A percentile compares a stretch with the other conserved stretches of the same genome.
Conservation (phyloP, 192 early-diverging fungal genomes). For the Backusella mclennaniae region DNA sequence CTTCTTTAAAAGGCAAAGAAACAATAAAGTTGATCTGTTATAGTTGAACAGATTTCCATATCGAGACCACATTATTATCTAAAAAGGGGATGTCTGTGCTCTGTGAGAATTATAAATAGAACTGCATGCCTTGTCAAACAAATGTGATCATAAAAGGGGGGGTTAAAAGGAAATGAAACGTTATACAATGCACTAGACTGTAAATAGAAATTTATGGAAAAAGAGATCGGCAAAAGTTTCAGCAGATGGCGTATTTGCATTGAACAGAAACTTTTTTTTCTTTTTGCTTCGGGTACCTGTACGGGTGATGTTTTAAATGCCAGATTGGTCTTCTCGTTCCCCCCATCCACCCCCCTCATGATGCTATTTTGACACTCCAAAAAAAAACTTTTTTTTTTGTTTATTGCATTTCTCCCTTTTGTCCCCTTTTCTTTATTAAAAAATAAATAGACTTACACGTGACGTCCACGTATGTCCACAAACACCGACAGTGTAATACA, state of each 20-base stretch:
- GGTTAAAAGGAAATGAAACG: constrained; percentile 8
- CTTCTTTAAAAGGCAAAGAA: not conserved
- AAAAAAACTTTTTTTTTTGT: constrained; percentile 10
- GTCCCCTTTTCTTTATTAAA: not conserved
- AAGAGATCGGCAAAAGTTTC: constrained; percentile 10
- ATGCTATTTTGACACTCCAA: constrained; percentile 39
- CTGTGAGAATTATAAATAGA: constrained; percentile 8
- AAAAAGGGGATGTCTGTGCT: constrained; percentile 3
- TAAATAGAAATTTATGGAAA: constrained; percentile 1
- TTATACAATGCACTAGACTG: not conserved
- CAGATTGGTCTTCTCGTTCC: constrained; percentile 14
- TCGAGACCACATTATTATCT: not conserved
- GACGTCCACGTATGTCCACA: not conserved
- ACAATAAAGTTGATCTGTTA: constrained; percentile 2
- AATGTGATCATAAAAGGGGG: constrained; percentile 6
- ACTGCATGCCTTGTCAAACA: constrained; percentile 8
- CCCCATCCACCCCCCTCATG: not conserved
- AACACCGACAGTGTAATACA: constrained; percentile 6
- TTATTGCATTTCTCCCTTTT: constrained; percentile 46
- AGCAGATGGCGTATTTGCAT: constrained; percentile 16
- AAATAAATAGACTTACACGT: not conserved
- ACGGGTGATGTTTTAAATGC: constrained; percentile 64
- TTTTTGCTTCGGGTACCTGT: constrained; percentile 39
- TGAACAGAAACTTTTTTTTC: not conserved
- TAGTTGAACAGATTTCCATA: not conserved